Evolutionary conservation across 2,329 filamentous ascomycete genomes (phyloP).

Genomic region (Aspergillus terreus): DNA sequence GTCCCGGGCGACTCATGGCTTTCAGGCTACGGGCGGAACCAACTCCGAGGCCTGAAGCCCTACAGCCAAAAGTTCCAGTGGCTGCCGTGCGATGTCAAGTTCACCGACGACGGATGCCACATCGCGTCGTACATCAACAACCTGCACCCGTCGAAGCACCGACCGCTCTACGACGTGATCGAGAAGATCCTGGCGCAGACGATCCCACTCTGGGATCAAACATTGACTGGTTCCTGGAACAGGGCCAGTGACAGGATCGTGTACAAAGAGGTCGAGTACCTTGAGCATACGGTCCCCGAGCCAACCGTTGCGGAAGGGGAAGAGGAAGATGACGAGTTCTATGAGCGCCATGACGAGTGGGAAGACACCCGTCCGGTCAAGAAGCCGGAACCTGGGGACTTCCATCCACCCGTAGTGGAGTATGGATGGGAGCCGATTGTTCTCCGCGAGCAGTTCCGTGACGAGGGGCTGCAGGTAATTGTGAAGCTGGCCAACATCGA

Average conservation of each 20-base stretch:
- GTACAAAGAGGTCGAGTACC: slow-evolving; percentile 10
- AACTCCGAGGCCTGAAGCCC: background rate
- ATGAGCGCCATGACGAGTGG: slow-evolving; percentile 3
- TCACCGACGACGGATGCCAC: slow-evolving; percentile 19
- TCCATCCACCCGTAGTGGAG: background rate
- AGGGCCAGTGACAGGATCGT: slow-evolving; percentile 2
- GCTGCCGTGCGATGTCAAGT: slow-evolving; percentile 40
- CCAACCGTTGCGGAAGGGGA: slow-evolving; percentile 4
- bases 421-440: slow-evolving; percentile 8
- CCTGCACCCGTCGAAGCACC: slow-evolving; percentile 34
- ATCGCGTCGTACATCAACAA: slow-evolving; percentile 46
- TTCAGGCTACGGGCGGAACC: background rate
- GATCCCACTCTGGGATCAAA: slow-evolving; percentile 47
- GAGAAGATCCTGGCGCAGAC: slow-evolving; percentile 35
- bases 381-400: slow-evolving; percentile 14
- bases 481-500: slow-evolving; percentile 62
- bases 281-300: slow-evolving; percentile 3
- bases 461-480: slow-evolving; percentile 44
- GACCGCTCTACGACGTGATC: slow-evolving; percentile 33
- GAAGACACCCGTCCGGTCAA: slow-evolving; percentile 3
- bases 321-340: slow-evolving; percentile 3
- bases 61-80: slow-evolving; percentile 44
- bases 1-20: background rate
- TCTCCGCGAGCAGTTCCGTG: slow-evolving; percentile 24
- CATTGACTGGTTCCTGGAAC: slow-evolving; percentile 6